Conservation (phyloP, 495 filamentous ascomycete species). For the Evansstolkia leycettana region DNA sequence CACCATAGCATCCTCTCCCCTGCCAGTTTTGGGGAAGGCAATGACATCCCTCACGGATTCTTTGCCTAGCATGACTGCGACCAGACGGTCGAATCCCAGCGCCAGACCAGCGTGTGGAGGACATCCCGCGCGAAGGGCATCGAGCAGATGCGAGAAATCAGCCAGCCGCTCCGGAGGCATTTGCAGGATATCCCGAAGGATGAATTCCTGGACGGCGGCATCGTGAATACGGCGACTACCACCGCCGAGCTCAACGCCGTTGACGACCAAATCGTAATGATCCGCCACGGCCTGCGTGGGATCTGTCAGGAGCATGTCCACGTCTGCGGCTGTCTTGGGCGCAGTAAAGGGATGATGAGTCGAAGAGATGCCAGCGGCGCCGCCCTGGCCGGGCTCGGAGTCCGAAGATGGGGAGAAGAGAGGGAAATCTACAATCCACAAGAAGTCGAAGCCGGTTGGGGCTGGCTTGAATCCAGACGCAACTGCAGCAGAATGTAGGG, state of each 20-base stretch:
- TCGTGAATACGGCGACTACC: conserved; percentile 89
- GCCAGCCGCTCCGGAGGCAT: conserved; percentile 46
- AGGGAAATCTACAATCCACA: conserved; percentile 86
- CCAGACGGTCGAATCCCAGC: conserved; percentile 78
- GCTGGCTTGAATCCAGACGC: conserved; percentile 40
- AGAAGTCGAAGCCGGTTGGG: conserved; percentile 46
- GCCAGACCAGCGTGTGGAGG: conserved; percentile 96
- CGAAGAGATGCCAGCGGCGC: conserved; percentile 63
- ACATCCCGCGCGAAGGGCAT: conserved; percentile 75
- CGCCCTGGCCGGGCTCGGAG: conserved; percentile 70
- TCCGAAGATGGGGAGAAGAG: conserved; percentile 67
- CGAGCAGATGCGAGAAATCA: conserved; percentile 74
- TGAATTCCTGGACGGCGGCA: conserved; percentile 68
- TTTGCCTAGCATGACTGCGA: conserved; percentile 67
- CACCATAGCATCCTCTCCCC: conserved; percentile 67
- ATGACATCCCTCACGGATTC: conserved; percentile 82
- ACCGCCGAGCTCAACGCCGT: conserved; percentile 88
- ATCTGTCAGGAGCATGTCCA: conserved; percentile 58
- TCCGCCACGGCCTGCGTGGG: conserved; percentile 64
- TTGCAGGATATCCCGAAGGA: conserved; percentile 74
- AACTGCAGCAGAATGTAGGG: conserved; percentile 56
- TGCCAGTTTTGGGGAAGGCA: conserved; percentile 87
- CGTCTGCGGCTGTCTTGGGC: conserved; percentile 57
- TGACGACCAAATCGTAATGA: conserved; percentile 91
- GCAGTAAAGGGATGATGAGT: conserved; percentile 97